Evolutionary conservation across 2,329 filamentous ascomycete genomes (phyloP).

Genomic region (Penicillium expansum): DNA sequence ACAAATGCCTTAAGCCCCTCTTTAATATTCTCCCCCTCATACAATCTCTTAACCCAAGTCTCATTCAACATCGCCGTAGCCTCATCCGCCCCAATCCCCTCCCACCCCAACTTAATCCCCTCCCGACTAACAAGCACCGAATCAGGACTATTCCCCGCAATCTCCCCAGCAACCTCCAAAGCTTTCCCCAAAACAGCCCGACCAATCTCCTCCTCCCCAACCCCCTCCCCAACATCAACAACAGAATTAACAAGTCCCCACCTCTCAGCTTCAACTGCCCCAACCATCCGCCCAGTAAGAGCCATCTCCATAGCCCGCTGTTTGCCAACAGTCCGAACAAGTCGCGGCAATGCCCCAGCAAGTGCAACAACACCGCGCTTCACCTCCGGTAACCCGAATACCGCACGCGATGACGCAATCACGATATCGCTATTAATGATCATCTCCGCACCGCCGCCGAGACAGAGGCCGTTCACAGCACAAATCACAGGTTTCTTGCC

Average conservation of each 20-base stretch:
- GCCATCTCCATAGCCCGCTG: slow-evolving; percentile 73
- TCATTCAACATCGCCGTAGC: slow-evolving; percentile 58
- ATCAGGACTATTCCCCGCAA: slow-evolving; percentile 70
- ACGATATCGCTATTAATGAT: slow-evolving; percentile 69
- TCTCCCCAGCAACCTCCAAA: slow-evolving; percentile 58
- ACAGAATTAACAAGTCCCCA: slow-evolving; percentile 72
- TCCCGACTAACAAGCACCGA: slow-evolving; percentile 70
- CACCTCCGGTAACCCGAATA: slow-evolving; percentile 70
- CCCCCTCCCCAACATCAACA: slow-evolving; percentile 38
- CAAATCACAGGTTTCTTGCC: slow-evolving; percentile 69
- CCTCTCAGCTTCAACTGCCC: slow-evolving; percentile 57
- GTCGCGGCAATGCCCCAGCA: slow-evolving; percentile 66
- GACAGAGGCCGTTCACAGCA: slow-evolving; percentile 71
- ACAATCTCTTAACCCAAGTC: slow-evolving; percentile 58
- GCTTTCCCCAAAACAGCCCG: slow-evolving; percentile 43
- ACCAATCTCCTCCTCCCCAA: slow-evolving; percentile 18
- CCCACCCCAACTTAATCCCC: slow-evolving; percentile 71
- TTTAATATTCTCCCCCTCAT: slow-evolving; percentile 68
- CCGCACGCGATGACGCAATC: slow-evolving; percentile 55
- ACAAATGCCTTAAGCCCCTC: slow-evolving; percentile 75
- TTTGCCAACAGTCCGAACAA: slow-evolving; percentile 63
- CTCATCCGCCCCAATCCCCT: slow-evolving; percentile 62
- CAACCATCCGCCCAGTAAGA: slow-evolving; percentile 60
- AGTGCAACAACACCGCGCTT: slow-evolving; percentile 68
- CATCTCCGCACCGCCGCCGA: slow-evolving; percentile 77